Evolutionary conservation across 1,284 basidiomycete species (phyloP).

Genomic region (Volvariella volvacea): DNA sequence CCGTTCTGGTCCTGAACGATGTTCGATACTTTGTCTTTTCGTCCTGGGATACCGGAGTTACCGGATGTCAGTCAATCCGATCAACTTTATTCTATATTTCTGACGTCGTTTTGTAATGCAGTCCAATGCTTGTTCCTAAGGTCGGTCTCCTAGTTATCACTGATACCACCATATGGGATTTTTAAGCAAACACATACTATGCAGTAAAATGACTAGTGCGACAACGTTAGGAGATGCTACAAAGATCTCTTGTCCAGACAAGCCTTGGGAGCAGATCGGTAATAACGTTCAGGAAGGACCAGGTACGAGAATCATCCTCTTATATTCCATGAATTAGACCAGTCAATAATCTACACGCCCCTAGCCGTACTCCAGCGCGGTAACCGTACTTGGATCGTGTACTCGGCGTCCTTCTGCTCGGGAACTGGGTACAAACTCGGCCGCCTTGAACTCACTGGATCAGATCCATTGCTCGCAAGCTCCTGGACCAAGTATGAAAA

Average conservation of each 20-base stretch:
- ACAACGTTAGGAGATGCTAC: slow-evolving; percentile 26
- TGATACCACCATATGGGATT: not conserved
- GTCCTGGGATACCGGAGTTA: slow-evolving; percentile 25
- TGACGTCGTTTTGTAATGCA: slow-evolving; percentile 7
- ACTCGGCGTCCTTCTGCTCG: slow-evolving; percentile 25
- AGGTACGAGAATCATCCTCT: slow-evolving; percentile 3
- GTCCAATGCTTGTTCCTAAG: slow-evolving; percentile 30
- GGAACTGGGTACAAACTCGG: slow-evolving; percentile 27
- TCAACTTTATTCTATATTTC: too few species aligned
- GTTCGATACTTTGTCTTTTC: slow-evolving; percentile 28
- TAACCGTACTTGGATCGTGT: slow-evolving; percentile 26
- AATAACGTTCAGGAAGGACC: slow-evolving; percentile 30
- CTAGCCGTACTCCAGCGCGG: slow-evolving; percentile 22
- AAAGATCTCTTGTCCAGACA: slow-evolving; percentile 27
- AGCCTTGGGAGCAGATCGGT: slow-evolving; percentile 27
- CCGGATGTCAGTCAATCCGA: slow-evolving; percentile 12
- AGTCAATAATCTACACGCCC: not conserved
- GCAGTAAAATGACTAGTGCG: slow-evolving; percentile 26
- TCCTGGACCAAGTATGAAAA: slow-evolving; percentile 27
- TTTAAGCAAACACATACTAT: not conserved
- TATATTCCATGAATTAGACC: not conserved
- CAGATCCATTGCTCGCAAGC: slow-evolving; percentile 23
- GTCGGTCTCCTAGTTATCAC: slow-evolving; percentile 10
- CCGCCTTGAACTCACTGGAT: slow-evolving; percentile 25
- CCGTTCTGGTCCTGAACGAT: slow-evolving; percentile 20